These are phyloP conservation scores for Solanum gandarillasii DNA, from an alignment of 257 asterid species.

Conservation along the genomic window DNA sequence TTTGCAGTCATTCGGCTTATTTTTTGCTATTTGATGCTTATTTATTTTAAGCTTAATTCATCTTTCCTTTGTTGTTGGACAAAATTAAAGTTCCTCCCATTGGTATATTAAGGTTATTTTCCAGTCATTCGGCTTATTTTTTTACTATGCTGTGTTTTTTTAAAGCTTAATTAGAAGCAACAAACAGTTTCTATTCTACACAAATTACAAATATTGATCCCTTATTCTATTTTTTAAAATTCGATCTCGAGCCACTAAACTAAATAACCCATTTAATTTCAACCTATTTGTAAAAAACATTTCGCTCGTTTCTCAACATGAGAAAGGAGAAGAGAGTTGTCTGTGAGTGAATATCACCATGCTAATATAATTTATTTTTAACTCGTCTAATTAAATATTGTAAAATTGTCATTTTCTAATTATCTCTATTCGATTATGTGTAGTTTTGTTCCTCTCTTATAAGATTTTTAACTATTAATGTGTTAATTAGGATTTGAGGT, in stretches of 20 bases:
- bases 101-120: background rate
- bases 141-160: background rate
- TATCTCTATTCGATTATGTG: background rate
- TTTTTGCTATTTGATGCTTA: background rate
- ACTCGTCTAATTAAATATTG: background rate
- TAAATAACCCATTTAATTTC: background rate
- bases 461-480: background rate
- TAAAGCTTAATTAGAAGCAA: background rate
- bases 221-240: too few relatives aligned
- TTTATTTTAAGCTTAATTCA: background rate
- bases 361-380: background rate
- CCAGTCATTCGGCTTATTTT: background rate
- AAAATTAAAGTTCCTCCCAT: background rate
- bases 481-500: background rate
- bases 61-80: background rate
- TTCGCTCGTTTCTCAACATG: background rate
- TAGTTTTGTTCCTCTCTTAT: background rate
- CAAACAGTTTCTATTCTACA: background rate
- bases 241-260: background rate
- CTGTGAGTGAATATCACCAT: background rate
- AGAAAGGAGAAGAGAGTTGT: background rate
- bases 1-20: background rate
- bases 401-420: background rate
- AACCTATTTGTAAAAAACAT: background rate
- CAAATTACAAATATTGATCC: background rate